Percentiles rank a stretch among this genome's conserved stretches.
These are phyloP conservation scores for Clavariopsis aquatica DNA, from an alignment of 495 filamentous ascomycete species.

Conservation along the genomic window DNA sequence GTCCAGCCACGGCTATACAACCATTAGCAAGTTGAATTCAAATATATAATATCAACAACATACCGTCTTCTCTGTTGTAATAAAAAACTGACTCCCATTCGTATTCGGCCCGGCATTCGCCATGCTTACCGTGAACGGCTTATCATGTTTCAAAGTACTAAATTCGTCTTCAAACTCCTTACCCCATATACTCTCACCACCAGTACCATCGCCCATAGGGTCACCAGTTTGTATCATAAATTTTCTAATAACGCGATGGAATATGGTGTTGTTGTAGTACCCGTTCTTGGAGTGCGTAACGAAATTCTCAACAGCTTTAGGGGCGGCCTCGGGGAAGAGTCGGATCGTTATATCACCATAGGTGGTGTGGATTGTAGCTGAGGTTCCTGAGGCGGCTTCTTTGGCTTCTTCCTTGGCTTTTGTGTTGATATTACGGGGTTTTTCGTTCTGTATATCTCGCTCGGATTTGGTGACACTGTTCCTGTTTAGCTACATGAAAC, in stretches of 20 bases:
- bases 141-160: conserved; percentile 86
- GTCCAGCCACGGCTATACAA: conserved; percentile 78
- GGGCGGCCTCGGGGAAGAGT: conserved; percentile 88
- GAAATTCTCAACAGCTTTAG: conserved; percentile 98
- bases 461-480: conserved; percentile 69
- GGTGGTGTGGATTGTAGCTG: conserved; percentile 87
- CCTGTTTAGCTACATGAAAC: background rate
- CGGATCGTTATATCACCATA: conserved; percentile 94
- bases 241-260: conserved; percentile 95
- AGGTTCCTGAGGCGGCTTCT: conserved; percentile 67
- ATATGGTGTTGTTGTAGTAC: conserved; percentile 97
- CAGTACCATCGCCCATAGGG: conserved; percentile 91
- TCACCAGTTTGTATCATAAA: conserved; percentile 98
- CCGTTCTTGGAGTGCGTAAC: conserved; percentile 82
- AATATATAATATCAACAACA: conserved; percentile 35
- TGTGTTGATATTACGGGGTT: conserved; percentile 61
- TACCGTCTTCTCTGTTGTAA: conserved; percentile 91
- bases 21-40: conserved; percentile 10
- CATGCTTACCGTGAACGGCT: conserved; percentile 94
- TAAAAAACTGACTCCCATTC: conserved; percentile 85
- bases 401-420: conserved; percentile 58
- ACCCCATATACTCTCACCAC: conserved; percentile 96
- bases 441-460: conserved; percentile 94
- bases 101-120: conserved; percentile 89
- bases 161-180: conserved; percentile 96